Evolutionary conservation across 2,329 filamentous ascomycete species (phyloP).

Genomic region (Diaporthe citriasiana): DNA sequence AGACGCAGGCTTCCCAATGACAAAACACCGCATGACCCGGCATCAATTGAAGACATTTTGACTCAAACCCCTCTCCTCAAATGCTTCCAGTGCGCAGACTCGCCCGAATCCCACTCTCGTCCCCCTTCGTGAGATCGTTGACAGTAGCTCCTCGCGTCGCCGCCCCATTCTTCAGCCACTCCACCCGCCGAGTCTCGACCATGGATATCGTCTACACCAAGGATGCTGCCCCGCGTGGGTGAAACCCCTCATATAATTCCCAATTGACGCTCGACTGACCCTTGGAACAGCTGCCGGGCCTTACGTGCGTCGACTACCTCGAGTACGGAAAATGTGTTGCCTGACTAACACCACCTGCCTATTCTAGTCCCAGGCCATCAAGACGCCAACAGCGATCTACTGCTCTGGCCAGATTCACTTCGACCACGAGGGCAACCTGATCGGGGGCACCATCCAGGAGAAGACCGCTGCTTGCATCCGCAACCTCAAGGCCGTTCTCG

Average conservation of each 20-base stretch:
- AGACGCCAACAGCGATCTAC: constrained; percentile 75
- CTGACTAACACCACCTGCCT: constrained; percentile 27
- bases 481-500: constrained; percentile 87
- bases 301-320: constrained; percentile 64
- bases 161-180: constrained; percentile 16
- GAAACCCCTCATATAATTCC: not conserved
- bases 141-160: constrained; percentile 21
- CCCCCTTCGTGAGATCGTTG: constrained; percentile 42
- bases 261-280: constrained; percentile 37
- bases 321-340: not conserved
- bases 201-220: constrained; percentile 64
- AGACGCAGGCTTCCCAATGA: constrained; percentile 19
- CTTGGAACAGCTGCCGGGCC: constrained; percentile 68
- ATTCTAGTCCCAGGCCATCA: constrained; percentile 74
- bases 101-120: constrained; percentile 1
- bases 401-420: constrained; percentile 80
- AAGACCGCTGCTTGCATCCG: constrained; percentile 75
- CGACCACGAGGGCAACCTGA: constrained; percentile 67
- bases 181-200: constrained; percentile 34
- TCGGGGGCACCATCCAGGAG: constrained; percentile 73
- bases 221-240: constrained; percentile 71
- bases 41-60: constrained; percentile 23
- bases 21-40: constrained; percentile 30
- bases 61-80: constrained; percentile 2
- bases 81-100: constrained; percentile 39